A percentile compares a stretch with the other conserved stretches of the same genome.
Conservation (phyloP, 768 basidiomycete genomes). For the Gymnopilus dilepis region DNA sequence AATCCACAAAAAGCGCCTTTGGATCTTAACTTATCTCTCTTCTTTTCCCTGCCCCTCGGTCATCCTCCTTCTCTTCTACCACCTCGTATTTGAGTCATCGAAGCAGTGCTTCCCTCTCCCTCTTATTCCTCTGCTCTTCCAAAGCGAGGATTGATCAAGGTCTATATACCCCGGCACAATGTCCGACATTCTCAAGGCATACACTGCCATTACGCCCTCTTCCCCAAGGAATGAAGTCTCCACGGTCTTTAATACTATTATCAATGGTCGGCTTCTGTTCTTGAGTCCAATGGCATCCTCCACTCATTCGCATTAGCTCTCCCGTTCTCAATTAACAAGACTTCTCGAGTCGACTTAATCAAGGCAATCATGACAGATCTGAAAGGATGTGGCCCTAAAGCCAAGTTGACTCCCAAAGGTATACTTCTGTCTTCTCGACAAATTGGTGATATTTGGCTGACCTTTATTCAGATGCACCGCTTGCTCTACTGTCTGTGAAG, state of each 20-base stretch:
- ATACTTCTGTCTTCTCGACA: constrained; percentile 20
- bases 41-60: constrained; percentile 10
- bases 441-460: not conserved
- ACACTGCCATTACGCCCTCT: constrained; percentile 51
- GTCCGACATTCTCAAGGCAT: constrained; percentile 51
- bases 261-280: constrained; percentile 43
- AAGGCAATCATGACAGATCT: constrained; percentile 67
- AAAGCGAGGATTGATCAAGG: not conserved
- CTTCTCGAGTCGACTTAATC: constrained; percentile 59
- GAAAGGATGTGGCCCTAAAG: constrained; percentile 45
- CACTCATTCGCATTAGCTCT: constrained; percentile 39
- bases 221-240: constrained; percentile 52
- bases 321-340: constrained; percentile 51
- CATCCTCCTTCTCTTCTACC: constrained; percentile 1
- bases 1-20: constrained; percentile 19
- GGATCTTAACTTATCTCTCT: constrained; percentile 12
- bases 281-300: constrained; percentile 1
- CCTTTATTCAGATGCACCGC: constrained; percentile 54
- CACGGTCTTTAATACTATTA: constrained; percentile 54
- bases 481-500: constrained; percentile 75
- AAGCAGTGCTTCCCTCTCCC: constrained; percentile 8
- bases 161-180: constrained; percentile 35
- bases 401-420: constrained; percentile 64
- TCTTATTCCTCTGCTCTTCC: not conserved
- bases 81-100: not conserved